Conservation (phyloP, 768 basidiomycete genomes). For the Cubamyces sp. region DNA sequence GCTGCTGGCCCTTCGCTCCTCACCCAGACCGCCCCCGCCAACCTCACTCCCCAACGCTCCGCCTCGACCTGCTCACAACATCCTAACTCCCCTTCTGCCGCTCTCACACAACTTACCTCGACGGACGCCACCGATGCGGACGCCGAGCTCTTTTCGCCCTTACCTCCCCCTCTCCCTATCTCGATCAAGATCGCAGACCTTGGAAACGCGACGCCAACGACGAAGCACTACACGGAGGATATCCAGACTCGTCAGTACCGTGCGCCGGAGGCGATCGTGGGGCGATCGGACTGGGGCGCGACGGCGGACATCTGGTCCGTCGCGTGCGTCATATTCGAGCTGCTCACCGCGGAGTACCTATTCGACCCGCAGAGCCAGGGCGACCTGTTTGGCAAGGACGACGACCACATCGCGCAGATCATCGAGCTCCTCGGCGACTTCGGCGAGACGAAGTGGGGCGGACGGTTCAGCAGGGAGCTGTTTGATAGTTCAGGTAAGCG, state of each 20-base stretch:
- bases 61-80: conserved; percentile 23
- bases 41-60: conserved; percentile 28
- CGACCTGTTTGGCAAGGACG: conserved; percentile 86
- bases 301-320: conserved; percentile 91
- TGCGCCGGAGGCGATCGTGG: conserved; percentile 91
- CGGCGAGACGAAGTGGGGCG: conserved; percentile 76
- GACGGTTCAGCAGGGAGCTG: conserved; percentile 82
- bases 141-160: background rate
- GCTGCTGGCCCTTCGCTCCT: conserved; percentile 39
- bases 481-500: conserved; percentile 73
- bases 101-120: conserved; percentile 1
- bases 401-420: conserved; percentile 95
- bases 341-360: conserved; percentile 88
- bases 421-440: conserved; percentile 89
- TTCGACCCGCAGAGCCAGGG: conserved; percentile 89
- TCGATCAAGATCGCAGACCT: conserved; percentile 93
- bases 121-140: background rate
- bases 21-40: conserved; percentile 40
- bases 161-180: conserved; percentile 49
- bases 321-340: conserved; percentile 89
- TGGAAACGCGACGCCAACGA: conserved; percentile 93
- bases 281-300: conserved; percentile 83
- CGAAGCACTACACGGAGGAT: conserved; percentile 89
- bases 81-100: conserved; percentile 1
- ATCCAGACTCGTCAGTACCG: conserved; percentile 98